Conservation (phyloP, 2,329 filamentous ascomycete genomes). For the Phaeosphaeriaceae sp. region DNA sequence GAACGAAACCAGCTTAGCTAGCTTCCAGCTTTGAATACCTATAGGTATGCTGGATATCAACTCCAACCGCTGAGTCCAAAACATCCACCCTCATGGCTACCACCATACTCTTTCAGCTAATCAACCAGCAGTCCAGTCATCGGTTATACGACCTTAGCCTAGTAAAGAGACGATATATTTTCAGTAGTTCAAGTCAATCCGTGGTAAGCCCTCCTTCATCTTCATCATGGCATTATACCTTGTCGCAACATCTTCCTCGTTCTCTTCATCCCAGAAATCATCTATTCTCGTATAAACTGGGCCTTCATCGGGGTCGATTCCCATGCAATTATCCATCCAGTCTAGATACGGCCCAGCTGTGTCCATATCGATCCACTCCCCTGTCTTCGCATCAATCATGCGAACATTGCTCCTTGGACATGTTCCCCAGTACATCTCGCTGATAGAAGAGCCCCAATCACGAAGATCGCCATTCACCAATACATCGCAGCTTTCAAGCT, state of each 20-base stretch:
- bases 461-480: neutral
- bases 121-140: too few relatives aligned
- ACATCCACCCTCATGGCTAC: too few relatives aligned
- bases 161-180: too few relatives aligned
- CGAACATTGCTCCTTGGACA: slow-evolving; percentile 10
- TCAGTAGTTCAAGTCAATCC: neutral
- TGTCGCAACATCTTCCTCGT: neutral
- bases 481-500: neutral
- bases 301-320: neutral
- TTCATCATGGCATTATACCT: neutral
- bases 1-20: too few relatives aligned
- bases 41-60: too few relatives aligned
- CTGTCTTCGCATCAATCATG: slow-evolving; percentile 9
- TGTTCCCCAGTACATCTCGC: slow-evolving; percentile 2
- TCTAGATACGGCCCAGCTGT: slow-evolving; percentile 6
- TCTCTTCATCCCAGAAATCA: neutral
- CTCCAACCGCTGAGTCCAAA: too few relatives aligned
- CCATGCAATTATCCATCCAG: neutral
- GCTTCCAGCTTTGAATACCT: too few relatives aligned
- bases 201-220: neutral
- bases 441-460: neutral
- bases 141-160: too few relatives aligned
- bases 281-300: neutral
- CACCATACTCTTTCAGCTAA: too few relatives aligned
- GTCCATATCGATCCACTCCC: slow-evolving; percentile 8